Evolutionary conservation across 73 alveolate species (phyloP).

Genomic region (Uronychia setigera): DNA sequence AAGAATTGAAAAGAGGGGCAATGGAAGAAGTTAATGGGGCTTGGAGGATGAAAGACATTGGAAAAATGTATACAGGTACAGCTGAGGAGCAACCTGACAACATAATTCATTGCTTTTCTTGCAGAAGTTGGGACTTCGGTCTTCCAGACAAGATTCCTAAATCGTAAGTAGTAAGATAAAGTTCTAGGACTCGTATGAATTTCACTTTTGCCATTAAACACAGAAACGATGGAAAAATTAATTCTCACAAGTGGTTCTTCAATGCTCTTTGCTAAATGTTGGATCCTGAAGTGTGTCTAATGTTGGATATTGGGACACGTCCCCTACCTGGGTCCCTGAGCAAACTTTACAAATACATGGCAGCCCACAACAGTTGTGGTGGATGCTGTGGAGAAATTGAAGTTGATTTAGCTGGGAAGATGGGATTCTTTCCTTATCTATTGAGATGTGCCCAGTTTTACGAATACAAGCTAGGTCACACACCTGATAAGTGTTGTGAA

Average conservation of each 20-base stretch:
- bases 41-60: conserved; percentile 3
- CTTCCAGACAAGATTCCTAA: background rate
- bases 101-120: background rate
- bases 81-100: conserved; percentile 4
- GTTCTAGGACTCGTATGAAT: background rate
- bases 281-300: conserved; percentile 50
- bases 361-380: conserved; percentile 20
- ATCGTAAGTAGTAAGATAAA: background rate
- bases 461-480: conserved; percentile 58
- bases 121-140: conserved; percentile 3
- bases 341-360: conserved; percentile 40
- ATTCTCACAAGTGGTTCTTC: conserved; percentile 62
- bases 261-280: conserved; percentile 43
- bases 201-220: conserved; percentile 53
- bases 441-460: conserved; percentile 34
- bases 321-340: conserved; percentile 24
- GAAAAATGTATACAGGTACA: background rate
- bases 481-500: conserved; percentile 55
- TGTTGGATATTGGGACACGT: conserved; percentile 65
- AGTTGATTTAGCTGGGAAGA: conserved; percentile 24
- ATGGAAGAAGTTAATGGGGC: background rate
- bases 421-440: conserved; percentile 13
- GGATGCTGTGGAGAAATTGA: conserved; percentile 70
- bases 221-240: conserved; percentile 54
- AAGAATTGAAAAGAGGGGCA: background rate